phyloP scores from a whole-genome alignment of 306 rosid species.

The Aeschynomene evenia region DNA sequence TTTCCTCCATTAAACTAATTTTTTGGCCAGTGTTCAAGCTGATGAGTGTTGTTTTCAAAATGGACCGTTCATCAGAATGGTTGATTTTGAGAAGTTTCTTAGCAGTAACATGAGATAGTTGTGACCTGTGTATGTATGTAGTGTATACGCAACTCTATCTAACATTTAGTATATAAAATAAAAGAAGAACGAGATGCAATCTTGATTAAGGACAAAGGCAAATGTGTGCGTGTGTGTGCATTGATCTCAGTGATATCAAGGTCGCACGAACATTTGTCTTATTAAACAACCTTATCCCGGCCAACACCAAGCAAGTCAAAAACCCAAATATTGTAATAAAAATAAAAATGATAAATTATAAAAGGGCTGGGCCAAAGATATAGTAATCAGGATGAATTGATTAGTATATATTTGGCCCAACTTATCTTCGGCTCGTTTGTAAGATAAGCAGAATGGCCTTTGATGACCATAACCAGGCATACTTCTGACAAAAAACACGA shows the following conservation, averaged over 20 bases:
- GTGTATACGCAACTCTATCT: background rate
- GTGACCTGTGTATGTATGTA: background rate
- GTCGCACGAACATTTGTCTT: conserved; percentile 14
- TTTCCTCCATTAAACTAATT: background rate
- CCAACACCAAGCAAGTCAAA: too few species aligned
- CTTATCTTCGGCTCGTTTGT: too few species aligned
- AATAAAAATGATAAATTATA: too few species aligned
- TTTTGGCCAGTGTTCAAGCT: background rate
- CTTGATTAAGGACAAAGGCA: background rate
- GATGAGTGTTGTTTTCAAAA: background rate
- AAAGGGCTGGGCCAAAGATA: background rate
- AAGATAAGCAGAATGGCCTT: too few species aligned
- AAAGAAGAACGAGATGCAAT: background rate
- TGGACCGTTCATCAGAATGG: background rate
- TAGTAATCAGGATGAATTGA: too few species aligned
- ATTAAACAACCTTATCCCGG: background rate
- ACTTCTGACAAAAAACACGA: too few species aligned
- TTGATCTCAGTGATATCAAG: conserved; percentile 25
- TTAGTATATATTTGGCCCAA: too few species aligned
- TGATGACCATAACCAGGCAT: too few species aligned
- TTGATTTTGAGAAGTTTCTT: background rate
- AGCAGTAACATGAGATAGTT: background rate
- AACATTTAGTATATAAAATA: too few species aligned
- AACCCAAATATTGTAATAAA: background rate
- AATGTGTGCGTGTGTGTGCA: too few species aligned